Base-by-base conservation (phyloP, 345 rosid species). In the Adansonia digitata region DNA sequence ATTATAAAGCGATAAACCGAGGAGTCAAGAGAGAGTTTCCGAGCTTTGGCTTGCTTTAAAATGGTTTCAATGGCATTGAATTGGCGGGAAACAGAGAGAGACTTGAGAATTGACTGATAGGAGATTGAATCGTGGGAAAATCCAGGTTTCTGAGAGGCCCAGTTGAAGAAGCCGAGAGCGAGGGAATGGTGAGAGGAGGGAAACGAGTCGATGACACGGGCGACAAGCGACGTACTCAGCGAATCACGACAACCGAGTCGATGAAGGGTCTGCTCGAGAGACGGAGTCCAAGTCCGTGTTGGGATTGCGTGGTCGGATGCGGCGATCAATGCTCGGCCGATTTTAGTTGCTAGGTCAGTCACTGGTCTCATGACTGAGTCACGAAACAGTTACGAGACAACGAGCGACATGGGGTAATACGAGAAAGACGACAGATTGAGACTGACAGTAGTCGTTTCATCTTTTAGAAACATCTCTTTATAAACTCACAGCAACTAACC, bases 111-210 rank as follows among this genome's bases (percentile, higher is more conserved):
- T 15, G 98, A 88, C n/a, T 84, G 85, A 75, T 91, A 94, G 14
- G 94, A 84, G 69, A 85, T 20, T 0, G 93, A 79, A 57, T 83
- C 88, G 78, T 94, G 98, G 8, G 84, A 39, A 80, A 86, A 94
- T 55, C 88, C 87, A 12, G 98, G 97, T 63, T 92, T 96, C 81
- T 92, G 93, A 26, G 94, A 82, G 5, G 94, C 90, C 98, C 98
- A 94, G 77, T 92, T 83, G 90, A 94, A 94, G 85, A 94, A 90
- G 52, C 97, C 96, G 22, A 94, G 91, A 39, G 98, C 92, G 20
- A 94, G 92, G 0, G 94, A 87, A 72, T 85, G 89, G 69, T 92
- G 92, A 55, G 77, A 75, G 34, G 85, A 81, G 78, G 91, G 97
- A 51, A 80, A 85, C 1, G 93, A 91, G 82, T 94, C 97, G 75